Percentiles rank a stretch among this genome's conserved stretches.
Evolutionary conservation across 306 rosid genomes (phyloP).

Genomic region (cucumber (Cucumis sativus)): DNA sequence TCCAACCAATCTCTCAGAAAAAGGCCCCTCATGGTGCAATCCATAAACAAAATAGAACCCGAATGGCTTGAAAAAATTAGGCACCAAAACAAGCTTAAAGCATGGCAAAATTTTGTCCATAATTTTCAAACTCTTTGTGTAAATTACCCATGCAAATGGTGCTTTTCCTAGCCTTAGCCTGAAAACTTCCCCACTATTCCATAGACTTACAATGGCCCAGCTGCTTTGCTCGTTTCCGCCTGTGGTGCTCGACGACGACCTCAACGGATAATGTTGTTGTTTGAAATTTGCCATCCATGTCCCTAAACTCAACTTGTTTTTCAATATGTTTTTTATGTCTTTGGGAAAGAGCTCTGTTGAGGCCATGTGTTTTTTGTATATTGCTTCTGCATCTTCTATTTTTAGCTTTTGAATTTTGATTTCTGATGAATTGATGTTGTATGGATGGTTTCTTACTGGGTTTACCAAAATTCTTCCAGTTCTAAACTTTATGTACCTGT

Average conservation of each 20-base stretch:
- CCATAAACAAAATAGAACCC: constrained; percentile 93
- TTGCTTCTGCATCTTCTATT: constrained; percentile 60
- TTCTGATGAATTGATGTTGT: constrained; percentile 24
- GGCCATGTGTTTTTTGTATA: constrained; percentile 58
- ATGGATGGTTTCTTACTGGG: constrained; percentile 42
- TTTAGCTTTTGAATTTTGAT: constrained; percentile 41
- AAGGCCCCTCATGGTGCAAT: constrained; percentile 52
- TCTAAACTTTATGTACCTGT: constrained; percentile 43
- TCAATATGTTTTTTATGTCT: constrained; percentile 51
- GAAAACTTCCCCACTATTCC: constrained; percentile 72
- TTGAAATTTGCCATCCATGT: constrained; percentile 76
- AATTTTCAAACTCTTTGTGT: constrained; percentile 46
- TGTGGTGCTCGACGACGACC: background rate
- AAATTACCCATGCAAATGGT: constrained; percentile 49
- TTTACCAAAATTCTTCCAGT: constrained; percentile 61
- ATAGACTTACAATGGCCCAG: constrained; percentile 88
- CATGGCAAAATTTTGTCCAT: constrained; percentile 71
- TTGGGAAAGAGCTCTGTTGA: constrained; percentile 62
- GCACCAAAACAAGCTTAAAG: constrained; percentile 46
- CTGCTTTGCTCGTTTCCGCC: constrained; percentile 19
- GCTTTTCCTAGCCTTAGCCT: constrained; percentile 65
- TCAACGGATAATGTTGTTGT: constrained; percentile 8
- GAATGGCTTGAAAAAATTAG: constrained; percentile 62
- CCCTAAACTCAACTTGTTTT: constrained; percentile 67
- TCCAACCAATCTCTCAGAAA: constrained; percentile 53